Evolutionary conservation across 2,329 filamentous ascomycete species (phyloP).

Genomic region (Alternaria metachromatica): DNA sequence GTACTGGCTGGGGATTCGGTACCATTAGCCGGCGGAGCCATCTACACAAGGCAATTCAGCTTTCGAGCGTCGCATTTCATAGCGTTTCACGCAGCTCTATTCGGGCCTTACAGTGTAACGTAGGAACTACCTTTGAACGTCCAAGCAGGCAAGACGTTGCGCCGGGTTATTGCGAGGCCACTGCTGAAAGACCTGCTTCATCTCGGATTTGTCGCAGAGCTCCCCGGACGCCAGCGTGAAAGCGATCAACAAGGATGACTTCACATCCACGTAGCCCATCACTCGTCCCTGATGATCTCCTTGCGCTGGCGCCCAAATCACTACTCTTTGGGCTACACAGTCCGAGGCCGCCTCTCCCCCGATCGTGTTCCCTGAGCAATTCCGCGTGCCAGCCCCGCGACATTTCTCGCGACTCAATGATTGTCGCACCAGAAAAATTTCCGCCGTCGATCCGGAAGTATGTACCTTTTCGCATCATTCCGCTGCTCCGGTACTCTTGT

Average conservation of each 20-base stretch:
- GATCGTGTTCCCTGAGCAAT: conserved; percentile 6
- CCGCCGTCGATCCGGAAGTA: conserved; percentile 20
- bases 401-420: conserved; percentile 19
- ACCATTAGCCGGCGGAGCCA: conserved; percentile 35
- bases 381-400: conserved; percentile 12
- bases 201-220: conserved; percentile 15
- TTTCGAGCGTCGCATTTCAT: conserved; percentile 32
- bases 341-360: conserved; percentile 1
- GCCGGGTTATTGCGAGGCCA: conserved; percentile 21
- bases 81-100: conserved; percentile 35
- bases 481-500: conserved; percentile 25
- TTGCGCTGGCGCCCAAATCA: conserved; percentile 20
- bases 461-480: conserved; percentile 18
- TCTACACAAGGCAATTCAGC: conserved; percentile 31
- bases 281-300: conserved; percentile 27
- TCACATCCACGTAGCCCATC: conserved; percentile 16
- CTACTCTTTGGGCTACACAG: conserved; percentile 12
- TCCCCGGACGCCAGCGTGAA: conserved; percentile 19
- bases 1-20: conserved; percentile 25
- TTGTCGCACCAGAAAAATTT: conserved; percentile 26
- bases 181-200: conserved; percentile 13
- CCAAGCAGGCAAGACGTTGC: conserved; percentile 17
- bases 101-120: conserved; percentile 12
- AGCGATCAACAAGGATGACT: conserved; percentile 31
- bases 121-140: conserved; percentile 18